Evolutionary conservation across 306 rosid species (phyloP).

Genomic region (Begonia fuchsioides): DNA sequence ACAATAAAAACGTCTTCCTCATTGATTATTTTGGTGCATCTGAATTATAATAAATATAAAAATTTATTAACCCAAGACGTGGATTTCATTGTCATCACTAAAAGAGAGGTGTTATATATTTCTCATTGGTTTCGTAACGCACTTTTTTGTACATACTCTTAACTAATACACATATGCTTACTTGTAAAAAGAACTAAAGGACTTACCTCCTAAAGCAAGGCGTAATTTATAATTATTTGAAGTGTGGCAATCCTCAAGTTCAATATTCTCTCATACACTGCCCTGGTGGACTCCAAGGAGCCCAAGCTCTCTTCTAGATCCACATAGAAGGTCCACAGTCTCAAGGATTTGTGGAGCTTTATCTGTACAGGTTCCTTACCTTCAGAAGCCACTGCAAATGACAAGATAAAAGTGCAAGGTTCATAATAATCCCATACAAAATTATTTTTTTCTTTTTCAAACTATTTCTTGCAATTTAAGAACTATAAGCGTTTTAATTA

Average conservation of each 20-base stretch:
- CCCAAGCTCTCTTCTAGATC: constrained; percentile 92
- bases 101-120: too few species aligned
- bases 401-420: constrained; percentile 13
- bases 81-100: too few species aligned
- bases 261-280: constrained; percentile 78
- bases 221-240: constrained; percentile 75
- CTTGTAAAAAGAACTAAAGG: background rate
- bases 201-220: constrained; percentile 72
- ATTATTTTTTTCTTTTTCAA: too few species aligned
- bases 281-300: constrained; percentile 66
- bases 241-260: constrained; percentile 92
- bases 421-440: constrained; percentile 6
- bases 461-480: too few species aligned
- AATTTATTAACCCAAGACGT: too few species aligned
- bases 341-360: constrained; percentile 64
- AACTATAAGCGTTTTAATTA: background rate
- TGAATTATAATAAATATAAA: too few species aligned
- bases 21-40: too few species aligned
- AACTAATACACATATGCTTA: too few species aligned
- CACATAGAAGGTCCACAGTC: constrained; percentile 81
- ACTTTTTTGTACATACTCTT: too few species aligned
- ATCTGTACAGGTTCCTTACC: constrained; percentile 88
- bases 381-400: constrained; percentile 74
- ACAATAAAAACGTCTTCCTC: too few species aligned
- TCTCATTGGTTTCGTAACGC: too few species aligned